phyloP scores from a whole-genome alignment of 164 flowering plant species.

The Magnolia kwangsiensis region DNA sequence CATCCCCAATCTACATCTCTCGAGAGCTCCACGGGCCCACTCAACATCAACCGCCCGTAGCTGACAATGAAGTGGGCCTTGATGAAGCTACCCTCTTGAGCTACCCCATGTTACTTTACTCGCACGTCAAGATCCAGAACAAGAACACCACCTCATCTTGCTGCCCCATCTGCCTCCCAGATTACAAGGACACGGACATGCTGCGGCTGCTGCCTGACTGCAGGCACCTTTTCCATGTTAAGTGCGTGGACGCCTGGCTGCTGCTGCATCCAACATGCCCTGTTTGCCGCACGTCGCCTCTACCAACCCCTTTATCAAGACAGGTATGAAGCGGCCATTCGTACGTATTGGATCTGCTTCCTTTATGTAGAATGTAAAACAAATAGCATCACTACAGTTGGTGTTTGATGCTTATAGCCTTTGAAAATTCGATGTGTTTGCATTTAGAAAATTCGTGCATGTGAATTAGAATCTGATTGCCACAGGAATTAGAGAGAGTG shows the following conservation, averaged over 20 bases:
- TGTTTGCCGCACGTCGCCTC: conserved; percentile 85
- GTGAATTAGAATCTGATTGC: too few species aligned
- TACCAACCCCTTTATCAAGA: conserved; percentile 60
- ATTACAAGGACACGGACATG: conserved; percentile 81
- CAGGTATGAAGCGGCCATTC: background rate
- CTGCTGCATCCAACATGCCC: conserved; percentile 81
- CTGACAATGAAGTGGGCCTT: conserved; percentile 29
- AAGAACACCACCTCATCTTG: conserved; percentile 17
- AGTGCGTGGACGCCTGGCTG: conserved; percentile 84
- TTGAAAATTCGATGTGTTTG: too few species aligned
- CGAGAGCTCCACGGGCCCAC: background rate
- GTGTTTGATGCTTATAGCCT: too few species aligned
- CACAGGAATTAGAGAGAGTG: too few species aligned
- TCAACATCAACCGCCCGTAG: background rate
- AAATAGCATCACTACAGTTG: too few species aligned
- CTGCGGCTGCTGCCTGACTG: conserved; percentile 95
- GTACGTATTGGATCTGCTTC: too few species aligned
- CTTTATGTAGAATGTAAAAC: too few species aligned
- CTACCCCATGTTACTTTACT: conserved; percentile 44
- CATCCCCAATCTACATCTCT: conserved; percentile 20
- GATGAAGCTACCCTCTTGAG: conserved; percentile 40
- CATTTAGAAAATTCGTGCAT: too few species aligned
- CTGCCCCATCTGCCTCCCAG: conserved; percentile 81
- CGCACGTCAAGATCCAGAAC: conserved; percentile 23
- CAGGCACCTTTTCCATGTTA: conserved; percentile 63